These are phyloP conservation scores for Dothistroma septosporum DNA, from an alignment of 2,329 filamentous ascomycete species.

Conservation along the genomic window DNA sequence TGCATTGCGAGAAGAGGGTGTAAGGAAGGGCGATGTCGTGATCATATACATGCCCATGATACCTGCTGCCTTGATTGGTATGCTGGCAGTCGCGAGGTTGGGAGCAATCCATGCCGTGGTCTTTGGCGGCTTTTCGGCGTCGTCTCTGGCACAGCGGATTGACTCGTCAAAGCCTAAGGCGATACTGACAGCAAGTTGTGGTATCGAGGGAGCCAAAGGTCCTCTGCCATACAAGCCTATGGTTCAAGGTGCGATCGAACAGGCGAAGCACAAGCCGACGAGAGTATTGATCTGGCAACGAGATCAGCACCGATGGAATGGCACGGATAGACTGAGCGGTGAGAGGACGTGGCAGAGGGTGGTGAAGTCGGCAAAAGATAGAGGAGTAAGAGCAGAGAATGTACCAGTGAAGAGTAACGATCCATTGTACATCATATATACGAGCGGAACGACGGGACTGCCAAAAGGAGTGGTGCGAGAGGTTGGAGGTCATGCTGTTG, in stretches of 20 bases:
- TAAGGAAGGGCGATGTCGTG: constrained; percentile 79
- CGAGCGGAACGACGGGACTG: constrained; percentile 52
- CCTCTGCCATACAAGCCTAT: constrained; percentile 73
- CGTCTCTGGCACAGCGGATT: constrained; percentile 80
- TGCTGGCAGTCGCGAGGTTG: constrained; percentile 73
- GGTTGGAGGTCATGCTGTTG: constrained; percentile 82
- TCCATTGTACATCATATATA: constrained; percentile 86
- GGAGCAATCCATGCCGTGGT: constrained; percentile 89
- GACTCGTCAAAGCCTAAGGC: constrained; percentile 71
- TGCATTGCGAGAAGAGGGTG: constrained; percentile 75
- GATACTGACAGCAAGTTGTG: constrained; percentile 85
- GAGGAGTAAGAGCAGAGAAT: constrained; percentile 65
- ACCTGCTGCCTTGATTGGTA: constrained; percentile 78
- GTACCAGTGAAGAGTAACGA: constrained; percentile 76
- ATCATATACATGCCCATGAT: constrained; percentile 98
- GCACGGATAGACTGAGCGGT: constrained; percentile 60
- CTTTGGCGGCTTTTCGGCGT: constrained; percentile 84
- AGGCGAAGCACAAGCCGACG: constrained; percentile 66
- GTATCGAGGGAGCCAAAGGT: constrained; percentile 80
- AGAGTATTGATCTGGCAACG: constrained; percentile 81
- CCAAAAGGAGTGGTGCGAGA: constrained; percentile 82
- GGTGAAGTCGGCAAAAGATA: constrained; percentile 63
- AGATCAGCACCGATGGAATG: constrained; percentile 69
- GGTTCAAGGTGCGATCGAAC: constrained; percentile 66
- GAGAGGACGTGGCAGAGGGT: constrained; percentile 77